Conservation (phyloP, 2,329 filamentous ascomycete genomes). For the Zymoseptoria brevis region DNA sequence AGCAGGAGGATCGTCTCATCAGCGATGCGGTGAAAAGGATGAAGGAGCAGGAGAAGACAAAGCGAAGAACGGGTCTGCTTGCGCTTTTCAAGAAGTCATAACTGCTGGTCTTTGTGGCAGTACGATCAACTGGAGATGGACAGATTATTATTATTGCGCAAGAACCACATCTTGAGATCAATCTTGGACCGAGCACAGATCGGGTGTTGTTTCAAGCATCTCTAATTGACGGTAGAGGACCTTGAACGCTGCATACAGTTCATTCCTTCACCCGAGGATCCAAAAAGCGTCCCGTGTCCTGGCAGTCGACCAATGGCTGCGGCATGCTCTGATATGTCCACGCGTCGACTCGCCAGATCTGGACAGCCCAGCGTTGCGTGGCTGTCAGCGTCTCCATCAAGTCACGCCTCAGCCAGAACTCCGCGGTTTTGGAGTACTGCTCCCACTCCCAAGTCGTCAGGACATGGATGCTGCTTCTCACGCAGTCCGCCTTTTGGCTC, state of each 20-base stretch:
- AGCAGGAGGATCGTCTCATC: slow-evolving; percentile 14
- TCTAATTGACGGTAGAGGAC: not conserved
- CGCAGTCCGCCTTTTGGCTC: not conserved
- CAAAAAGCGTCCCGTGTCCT: not conserved
- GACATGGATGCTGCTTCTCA: slow-evolving; percentile 5
- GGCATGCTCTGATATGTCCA: slow-evolving; percentile 4
- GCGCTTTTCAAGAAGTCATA: slow-evolving; percentile 17
- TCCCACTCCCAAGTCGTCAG: slow-evolving; percentile 10
- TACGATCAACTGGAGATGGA: not conserved
- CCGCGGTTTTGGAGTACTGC: slow-evolving; percentile 1
- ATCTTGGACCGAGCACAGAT: not conserved
- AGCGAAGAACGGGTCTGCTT: slow-evolving; percentile 13
- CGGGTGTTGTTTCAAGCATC: not conserved
- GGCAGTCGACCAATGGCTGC: not conserved
- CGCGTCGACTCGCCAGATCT: slow-evolving; percentile 10
- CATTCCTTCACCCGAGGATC: not conserved
- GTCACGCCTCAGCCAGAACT: slow-evolving; percentile 13
- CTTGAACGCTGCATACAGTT: not conserved
- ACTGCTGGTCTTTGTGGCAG: not conserved
- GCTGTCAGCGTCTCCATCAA: slow-evolving; percentile 1
- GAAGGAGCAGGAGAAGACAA: slow-evolving; percentile 15
- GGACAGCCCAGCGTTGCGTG: slow-evolving; percentile 1
- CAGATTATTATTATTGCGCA: too few species aligned
- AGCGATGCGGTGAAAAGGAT: slow-evolving; percentile 22
- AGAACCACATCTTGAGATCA: not conserved